Evolutionary conservation across 495 filamentous ascomycete species (phyloP), one percentile per base, ranked within the genome.

Genomic region (Lineolata rhizophorae): DNA sequence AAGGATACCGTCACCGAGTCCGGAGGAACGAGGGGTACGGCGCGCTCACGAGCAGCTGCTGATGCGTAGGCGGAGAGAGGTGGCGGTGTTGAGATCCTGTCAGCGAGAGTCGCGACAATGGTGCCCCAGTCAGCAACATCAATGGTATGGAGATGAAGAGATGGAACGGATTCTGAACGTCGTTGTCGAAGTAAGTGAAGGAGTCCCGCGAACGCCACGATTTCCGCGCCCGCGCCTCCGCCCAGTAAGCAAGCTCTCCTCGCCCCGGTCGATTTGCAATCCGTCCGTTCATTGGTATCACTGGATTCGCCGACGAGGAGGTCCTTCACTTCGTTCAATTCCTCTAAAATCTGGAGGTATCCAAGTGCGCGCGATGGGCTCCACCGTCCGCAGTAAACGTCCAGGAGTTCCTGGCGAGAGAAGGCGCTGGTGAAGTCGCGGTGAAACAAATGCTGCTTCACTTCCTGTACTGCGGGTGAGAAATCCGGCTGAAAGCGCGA

Each of bases 351-450:
- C 4, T 66, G 57, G 20, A 64, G 50, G 53, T 94, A 97, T 37
- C 73, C 80, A 17, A 93, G 55, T 2, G 80, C 77, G 25, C 87
- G 52, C 20, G 70, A 65, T 8, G 85, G 72, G 47, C 79, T 90
- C 79, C 80, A 97, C 33, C 87, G 58, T 36, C 77, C 61, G 3
- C 79, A 76, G 56, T 97, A 97, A 3, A 75, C 81, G 25, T 71
- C 60, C 13, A 90, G 57, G 24, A 70, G 56, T 27, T 71, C 68
- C 22, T 68, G 56, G 19, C 50, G 48, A 0, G 70, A 76, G 50
- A 97, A 97, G 0, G 85, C 85, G 4, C 55, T 54, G 18, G 61
- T 55, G 50, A 92, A 95, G 45, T 94, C 76, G 14, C 87, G 64
- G 40, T 79, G 70, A 47, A 73, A 94, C 1, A 95, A 59, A 35